Evolutionary conservation across 352 stramenopile genomes (phyloP).

Genomic region (Phytopythium vexans): DNA sequence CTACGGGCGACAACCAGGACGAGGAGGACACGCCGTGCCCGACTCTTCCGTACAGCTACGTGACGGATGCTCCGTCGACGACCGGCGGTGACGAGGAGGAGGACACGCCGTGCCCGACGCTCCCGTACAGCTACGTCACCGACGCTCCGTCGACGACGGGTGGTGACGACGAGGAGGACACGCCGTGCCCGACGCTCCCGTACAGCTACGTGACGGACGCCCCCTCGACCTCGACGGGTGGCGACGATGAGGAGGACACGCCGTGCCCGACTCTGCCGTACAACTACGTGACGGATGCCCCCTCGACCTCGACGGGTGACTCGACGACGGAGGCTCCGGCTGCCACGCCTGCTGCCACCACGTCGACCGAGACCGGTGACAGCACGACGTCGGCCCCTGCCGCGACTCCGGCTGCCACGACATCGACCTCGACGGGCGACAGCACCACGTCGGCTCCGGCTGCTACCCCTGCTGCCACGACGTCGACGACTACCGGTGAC

Average conservation of each 20-base stretch:
- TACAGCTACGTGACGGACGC: slow-evolving; percentile 24
- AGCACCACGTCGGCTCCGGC: too few species aligned
- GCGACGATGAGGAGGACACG: slow-evolving; percentile 11
- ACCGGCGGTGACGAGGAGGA: slow-evolving; percentile 6
- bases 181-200: slow-evolving; percentile 20
- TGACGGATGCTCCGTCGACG: not conserved
- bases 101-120: slow-evolving; percentile 23
- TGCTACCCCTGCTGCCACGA: too few species aligned
- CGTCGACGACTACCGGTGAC: slow-evolving; percentile 4
- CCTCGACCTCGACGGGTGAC: slow-evolving; percentile 2
- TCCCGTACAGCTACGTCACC: slow-evolving; percentile 27
- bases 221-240: slow-evolving; percentile 2
- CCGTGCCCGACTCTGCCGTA: slow-evolving; percentile 18
- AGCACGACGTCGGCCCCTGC: too few species aligned
- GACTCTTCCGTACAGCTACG: slow-evolving; percentile 8
- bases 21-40: slow-evolving; percentile 5
- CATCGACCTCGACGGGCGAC: not conserved
- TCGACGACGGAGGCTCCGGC: slow-evolving; percentile 6
- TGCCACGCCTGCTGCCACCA: slow-evolving; percentile 8
- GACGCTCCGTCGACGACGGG: not conserved
- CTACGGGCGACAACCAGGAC: not conserved
- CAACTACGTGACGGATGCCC: slow-evolving; percentile 11
- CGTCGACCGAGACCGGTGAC: slow-evolving; percentile 1
- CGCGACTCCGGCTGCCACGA: not conserved
- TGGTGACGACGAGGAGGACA: slow-evolving; percentile 14